Percentiles rank a stretch among this genome's conserved stretches.
These are phyloP conservation scores for Selaginella moellendorffii DNA, from an alignment of 75 land plant genomes.

Conservation along the genomic window DNA sequence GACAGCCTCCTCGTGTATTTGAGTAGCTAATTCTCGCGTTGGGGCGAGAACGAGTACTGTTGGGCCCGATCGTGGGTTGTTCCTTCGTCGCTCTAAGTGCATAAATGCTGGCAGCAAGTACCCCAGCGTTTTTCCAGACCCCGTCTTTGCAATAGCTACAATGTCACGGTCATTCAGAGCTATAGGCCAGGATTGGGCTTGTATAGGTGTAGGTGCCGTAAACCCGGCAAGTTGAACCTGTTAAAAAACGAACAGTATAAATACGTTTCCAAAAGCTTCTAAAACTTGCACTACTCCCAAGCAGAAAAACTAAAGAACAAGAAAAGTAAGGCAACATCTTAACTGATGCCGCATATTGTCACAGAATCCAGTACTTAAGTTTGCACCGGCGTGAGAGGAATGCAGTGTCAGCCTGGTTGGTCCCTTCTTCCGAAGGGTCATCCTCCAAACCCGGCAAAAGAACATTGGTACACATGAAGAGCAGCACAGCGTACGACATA, in stretches of 20 bases:
- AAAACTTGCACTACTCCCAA: too few species aligned
- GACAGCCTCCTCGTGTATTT: conserved; percentile 83
- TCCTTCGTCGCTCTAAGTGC: conserved; percentile 45
- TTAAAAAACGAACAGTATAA: conserved; percentile 11
- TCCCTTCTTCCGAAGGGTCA: conserved; percentile 43
- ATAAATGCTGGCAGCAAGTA: conserved; percentile 87
- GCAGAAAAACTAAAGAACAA: conserved; percentile 1
- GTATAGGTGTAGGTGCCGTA: conserved; percentile 85
- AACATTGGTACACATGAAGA: conserved; percentile 37
- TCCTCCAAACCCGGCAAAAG: conserved; percentile 46
- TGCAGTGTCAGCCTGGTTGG: conserved; percentile 44
- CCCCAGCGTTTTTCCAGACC: conserved; percentile 95
- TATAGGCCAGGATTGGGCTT: conserved; percentile 98
- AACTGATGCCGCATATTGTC: background rate
- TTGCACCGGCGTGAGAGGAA: conserved; percentile 6
- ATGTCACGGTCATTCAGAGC: conserved; percentile 73
- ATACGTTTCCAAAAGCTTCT: too few species aligned
- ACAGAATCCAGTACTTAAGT: conserved; percentile 3
- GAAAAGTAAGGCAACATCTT: background rate
- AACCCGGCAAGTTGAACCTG: conserved; percentile 90
- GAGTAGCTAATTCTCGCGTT: conserved; percentile 90
- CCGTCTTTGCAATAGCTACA: conserved; percentile 96
- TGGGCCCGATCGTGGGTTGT: conserved; percentile 62
- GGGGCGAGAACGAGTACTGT: conserved; percentile 82
- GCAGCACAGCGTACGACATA: conserved; percentile 97